These are phyloP conservation scores for Astraeus odoratus DNA, from an alignment of 768 basidiomycete genomes.

Conservation along the genomic window DNA sequence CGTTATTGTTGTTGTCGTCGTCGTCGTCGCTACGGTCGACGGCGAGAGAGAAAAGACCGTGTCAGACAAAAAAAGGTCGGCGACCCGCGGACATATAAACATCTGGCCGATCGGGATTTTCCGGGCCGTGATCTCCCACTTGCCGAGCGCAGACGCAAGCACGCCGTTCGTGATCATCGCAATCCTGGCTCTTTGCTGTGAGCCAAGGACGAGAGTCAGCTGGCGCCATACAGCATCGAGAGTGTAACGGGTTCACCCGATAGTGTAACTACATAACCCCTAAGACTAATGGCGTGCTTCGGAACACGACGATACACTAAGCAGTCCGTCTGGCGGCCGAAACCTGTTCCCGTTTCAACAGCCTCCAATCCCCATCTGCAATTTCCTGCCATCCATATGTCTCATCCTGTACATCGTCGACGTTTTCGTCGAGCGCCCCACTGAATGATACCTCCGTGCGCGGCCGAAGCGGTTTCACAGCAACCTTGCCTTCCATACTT, in stretches of 20 bases:
- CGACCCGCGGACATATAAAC: neutral
- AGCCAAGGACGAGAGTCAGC: too few relatives aligned
- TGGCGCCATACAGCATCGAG: too few relatives aligned
- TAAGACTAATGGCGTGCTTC: too few relatives aligned
- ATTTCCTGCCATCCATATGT: conserved; percentile 25
- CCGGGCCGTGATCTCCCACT: neutral
- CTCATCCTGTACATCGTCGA: conserved; percentile 12
- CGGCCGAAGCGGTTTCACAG: conserved; percentile 14
- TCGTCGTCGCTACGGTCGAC: neutral
- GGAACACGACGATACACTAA: too few relatives aligned
- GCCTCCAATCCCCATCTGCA: conserved; percentile 23
- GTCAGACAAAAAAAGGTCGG: neutral
- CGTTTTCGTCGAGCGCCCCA: conserved; percentile 19
- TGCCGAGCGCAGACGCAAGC: neutral
- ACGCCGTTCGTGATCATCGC: too few relatives aligned
- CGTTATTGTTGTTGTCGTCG: neutral
- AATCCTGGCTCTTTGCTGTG: too few relatives aligned
- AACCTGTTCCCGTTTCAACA: too few relatives aligned
- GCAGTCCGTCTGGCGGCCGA: too few relatives aligned
- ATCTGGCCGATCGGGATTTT: neutral
- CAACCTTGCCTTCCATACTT: conserved; percentile 7
- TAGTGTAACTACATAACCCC: too few relatives aligned
- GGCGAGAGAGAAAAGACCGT: neutral
- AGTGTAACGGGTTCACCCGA: too few relatives aligned
- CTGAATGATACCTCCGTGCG: conserved; percentile 23